These are phyloP conservation scores for Amanita polypyramis DNA, from an alignment of 768 basidiomycete species.

Conservation along the genomic window DNA sequence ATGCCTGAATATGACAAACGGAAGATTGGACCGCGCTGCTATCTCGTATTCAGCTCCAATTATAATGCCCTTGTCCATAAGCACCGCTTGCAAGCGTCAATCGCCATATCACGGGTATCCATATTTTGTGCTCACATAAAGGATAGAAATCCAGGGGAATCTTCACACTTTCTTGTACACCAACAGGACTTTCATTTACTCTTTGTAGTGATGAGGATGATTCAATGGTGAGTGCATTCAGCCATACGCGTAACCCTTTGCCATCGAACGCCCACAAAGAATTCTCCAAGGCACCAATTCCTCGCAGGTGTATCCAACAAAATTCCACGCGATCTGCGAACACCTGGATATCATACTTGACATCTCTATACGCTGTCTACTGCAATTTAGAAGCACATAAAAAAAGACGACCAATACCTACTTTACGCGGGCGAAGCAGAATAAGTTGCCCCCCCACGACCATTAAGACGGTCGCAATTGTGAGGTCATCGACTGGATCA, in stretches of 20 bases:
- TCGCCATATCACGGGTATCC: neutral
- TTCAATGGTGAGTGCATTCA: conserved; percentile 92
- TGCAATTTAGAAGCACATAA: neutral
- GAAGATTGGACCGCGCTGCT: conserved; percentile 59
- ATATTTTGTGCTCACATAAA: conserved; percentile 51
- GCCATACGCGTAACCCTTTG: conserved; percentile 81
- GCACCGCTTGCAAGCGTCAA: conserved; percentile 51
- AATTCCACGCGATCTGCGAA: conserved; percentile 96
- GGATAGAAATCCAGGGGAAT: conserved; percentile 94
- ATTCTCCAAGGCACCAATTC: conserved; percentile 90
- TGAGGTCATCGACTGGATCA: conserved; percentile 85
- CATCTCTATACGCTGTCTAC: conserved; percentile 77
- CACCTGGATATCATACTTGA: conserved; percentile 95
- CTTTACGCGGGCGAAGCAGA: conserved; percentile 82
- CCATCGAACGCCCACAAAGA: conserved; percentile 98
- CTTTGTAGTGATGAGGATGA: conserved; percentile 29
- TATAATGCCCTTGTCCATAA: conserved; percentile 99
- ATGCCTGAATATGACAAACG: conserved; percentile 88
- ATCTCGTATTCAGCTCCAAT: conserved; percentile 92
- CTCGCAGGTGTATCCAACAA: conserved; percentile 96
- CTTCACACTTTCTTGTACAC: conserved; percentile 87
- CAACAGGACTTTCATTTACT: conserved; percentile 21
- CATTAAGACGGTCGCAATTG: conserved; percentile 92
- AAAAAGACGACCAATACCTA: conserved; percentile 15
- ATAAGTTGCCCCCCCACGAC: conserved; percentile 89